phyloP scores from a whole-genome alignment of 1,284 basidiomycete species.

The Ustilago trichophora region DNA sequence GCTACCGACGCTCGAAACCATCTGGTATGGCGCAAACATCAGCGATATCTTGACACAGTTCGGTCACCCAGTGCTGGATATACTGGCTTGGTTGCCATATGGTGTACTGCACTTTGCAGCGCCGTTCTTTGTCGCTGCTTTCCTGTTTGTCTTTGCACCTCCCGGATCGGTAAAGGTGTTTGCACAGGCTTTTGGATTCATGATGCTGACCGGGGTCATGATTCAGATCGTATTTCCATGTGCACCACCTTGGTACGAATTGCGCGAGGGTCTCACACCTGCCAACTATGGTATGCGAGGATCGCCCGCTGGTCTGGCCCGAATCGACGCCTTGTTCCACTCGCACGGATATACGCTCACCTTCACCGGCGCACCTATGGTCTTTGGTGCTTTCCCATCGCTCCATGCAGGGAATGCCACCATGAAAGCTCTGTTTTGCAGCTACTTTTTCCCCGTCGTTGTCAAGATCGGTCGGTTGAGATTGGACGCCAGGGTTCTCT shows the following conservation, averaged over 20 bases:
- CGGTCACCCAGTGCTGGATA: conserved; percentile 89
- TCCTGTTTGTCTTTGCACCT: conserved; percentile 82
- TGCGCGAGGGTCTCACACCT: conserved; percentile 94
- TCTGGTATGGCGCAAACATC: conserved; percentile 95
- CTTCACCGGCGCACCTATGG: conserved; percentile 89
- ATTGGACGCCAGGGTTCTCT: conserved; percentile 69
- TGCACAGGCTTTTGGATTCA: conserved; percentile 88
- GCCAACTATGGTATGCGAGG: conserved; percentile 88
- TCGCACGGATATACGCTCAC: conserved; percentile 79
- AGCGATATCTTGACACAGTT: conserved; percentile 93
- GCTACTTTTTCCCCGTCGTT: conserved; percentile 85
- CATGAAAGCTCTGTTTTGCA: conserved; percentile 89
- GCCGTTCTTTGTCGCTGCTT: conserved; percentile 72
- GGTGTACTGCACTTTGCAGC: conserved; percentile 88
- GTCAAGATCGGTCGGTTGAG: conserved; percentile 48
- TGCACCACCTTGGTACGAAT: conserved; percentile 93
- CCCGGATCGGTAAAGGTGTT: conserved; percentile 84
- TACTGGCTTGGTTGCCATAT: conserved; percentile 95
- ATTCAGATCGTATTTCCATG: conserved; percentile 91
- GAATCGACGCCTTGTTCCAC: conserved; percentile 89
- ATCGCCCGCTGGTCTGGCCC: conserved; percentile 88
- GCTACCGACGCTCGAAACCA: conserved; percentile 90
- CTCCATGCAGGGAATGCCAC: conserved; percentile 91
- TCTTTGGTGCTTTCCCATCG: conserved; percentile 96
- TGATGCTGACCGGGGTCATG: conserved; percentile 89